These are phyloP conservation scores for Nakazawaea sp. DNA, from an alignment of 805 yeast genomes.

Conservation along the genomic window DNA sequence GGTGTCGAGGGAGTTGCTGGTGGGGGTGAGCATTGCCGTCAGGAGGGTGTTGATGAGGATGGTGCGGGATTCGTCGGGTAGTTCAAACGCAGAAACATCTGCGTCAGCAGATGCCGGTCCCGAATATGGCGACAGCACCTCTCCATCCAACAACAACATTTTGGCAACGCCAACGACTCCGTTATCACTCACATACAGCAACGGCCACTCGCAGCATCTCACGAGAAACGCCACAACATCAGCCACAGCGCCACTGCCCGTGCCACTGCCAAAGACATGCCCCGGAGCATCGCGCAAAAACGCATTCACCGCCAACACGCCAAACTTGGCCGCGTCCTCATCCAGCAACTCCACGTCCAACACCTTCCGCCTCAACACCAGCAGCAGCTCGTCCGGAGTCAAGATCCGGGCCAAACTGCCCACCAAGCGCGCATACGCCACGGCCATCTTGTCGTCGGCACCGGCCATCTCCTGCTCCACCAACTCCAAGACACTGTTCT, in stretches of 20 bases:
- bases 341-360: slow-evolving; percentile 35
- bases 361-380: slow-evolving; percentile 54
- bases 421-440: slow-evolving; percentile 70
- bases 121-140: slow-evolving; percentile 27
- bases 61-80: slow-evolving; percentile 33
- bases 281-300: slow-evolving; percentile 73
- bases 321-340: slow-evolving; percentile 48
- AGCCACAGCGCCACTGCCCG: slow-evolving; percentile 30
- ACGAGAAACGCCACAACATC: slow-evolving; percentile 45
- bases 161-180: slow-evolving; percentile 81
- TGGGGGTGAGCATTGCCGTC: slow-evolving; percentile 42
- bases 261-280: slow-evolving; percentile 48
- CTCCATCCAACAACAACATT: slow-evolving; percentile 47
- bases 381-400: slow-evolving; percentile 54
- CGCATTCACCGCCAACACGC: slow-evolving; percentile 68
- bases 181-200: slow-evolving; percentile 61
- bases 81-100: slow-evolving; percentile 23
- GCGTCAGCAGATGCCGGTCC: slow-evolving; percentile 17
- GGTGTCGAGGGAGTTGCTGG: slow-evolving; percentile 61
- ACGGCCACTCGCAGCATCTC: slow-evolving; percentile 32
- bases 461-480: slow-evolving; percentile 63
- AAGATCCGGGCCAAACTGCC: slow-evolving; percentile 72
- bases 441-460: slow-evolving; percentile 51
- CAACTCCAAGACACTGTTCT: slow-evolving; percentile 57
- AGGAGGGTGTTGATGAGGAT: slow-evolving; percentile 46